Evolutionary conservation across 2,329 filamentous ascomycete genomes (phyloP), one percentile per base, ranked within the genome.

Genomic region (Exophiala lecanii-corni): DNA sequence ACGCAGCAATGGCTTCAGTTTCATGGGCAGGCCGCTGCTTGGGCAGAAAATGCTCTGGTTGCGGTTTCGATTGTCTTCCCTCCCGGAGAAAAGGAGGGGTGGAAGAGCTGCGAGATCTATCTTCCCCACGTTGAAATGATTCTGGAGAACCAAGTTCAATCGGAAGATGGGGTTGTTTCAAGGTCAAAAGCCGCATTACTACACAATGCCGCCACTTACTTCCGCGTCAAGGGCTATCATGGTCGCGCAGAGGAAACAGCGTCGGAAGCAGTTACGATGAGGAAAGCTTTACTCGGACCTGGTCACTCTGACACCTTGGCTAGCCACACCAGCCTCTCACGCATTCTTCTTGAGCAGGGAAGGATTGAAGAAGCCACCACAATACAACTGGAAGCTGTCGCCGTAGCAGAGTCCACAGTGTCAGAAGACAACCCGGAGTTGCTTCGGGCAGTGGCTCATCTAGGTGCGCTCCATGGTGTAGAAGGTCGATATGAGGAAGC

Each of bases 391-490:
- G 21, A 39, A 16, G 45, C 54, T 34, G 15, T 53, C 9, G 38
- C 50, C 36, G 25, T 38, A 10, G 36, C 37, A n/a, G 40, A 9
- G 5, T 36, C 48, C 19, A 13, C 39, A 9, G 33, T 59, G 3
- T 59, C 57, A 9, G 20, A 45, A 3, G 47, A 54, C 30, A 51
- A 59, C 41, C 59, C 55, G 32, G 47, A 55, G 18, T 62, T 59
- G 6, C 45, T 63, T 10, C 51, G 39, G 36, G 54, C 59, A 2
- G 61, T 61, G 58, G 61, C 59, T 43, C 56, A 56, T 21, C 40
- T 62, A n/a, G 55, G 51, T 5, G 47, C 54, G 17, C 56, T 57
- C 9, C 56, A 53, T 36, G 52, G 51, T 37, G 17, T 49, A 12
- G 19, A 49, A 43, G 51, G 53, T 5, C 41, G 40, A 39, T 42